Percentiles rank a stretch among this genome's conserved stretches.
These are phyloP conservation scores for Saturnispora sekii DNA, from an alignment of 805 yeast genomes.

Conservation along the genomic window DNA sequence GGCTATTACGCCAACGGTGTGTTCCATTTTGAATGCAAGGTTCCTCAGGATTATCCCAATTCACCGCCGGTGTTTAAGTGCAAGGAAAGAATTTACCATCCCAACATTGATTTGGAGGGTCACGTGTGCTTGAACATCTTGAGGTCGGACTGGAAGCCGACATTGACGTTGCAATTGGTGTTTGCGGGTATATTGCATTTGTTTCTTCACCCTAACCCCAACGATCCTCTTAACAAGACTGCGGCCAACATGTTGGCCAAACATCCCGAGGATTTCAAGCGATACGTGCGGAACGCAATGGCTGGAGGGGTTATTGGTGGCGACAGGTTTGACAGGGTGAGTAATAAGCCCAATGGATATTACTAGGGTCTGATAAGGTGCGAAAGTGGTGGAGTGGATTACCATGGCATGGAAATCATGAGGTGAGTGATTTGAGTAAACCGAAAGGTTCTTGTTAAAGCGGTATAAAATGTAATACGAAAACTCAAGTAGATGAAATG, in stretches of 20 bases:
- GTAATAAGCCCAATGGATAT: too few species aligned
- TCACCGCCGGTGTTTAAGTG: slow-evolving; percentile 85
- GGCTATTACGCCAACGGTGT: slow-evolving; percentile 64
- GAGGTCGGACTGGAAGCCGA: slow-evolving; percentile 96
- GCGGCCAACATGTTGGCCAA: slow-evolving; percentile 56
- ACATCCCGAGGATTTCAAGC: slow-evolving; percentile 40
- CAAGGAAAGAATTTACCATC: slow-evolving; percentile 71
- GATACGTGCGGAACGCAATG: slow-evolving; percentile 57
- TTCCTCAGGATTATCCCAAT: slow-evolving; percentile 75
- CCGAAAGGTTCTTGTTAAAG: too few species aligned
- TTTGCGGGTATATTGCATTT: slow-evolving; percentile 78
- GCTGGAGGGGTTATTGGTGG: slow-evolving; percentile 56
- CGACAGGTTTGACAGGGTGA: slow-evolving; percentile 54
- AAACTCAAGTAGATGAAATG: neutral
- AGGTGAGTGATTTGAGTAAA: neutral
- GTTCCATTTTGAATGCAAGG: slow-evolving; percentile 58
- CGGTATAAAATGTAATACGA: neutral
- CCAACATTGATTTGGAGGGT: slow-evolving; percentile 85
- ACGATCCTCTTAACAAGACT: slow-evolving; percentile 87
- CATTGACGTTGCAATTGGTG: slow-evolving; percentile 68
- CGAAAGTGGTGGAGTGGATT: neutral
- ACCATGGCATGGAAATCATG: neutral
- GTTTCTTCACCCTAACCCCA: slow-evolving; percentile 83
- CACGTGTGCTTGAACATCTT: slow-evolving; percentile 86
- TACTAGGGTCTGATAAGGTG: neutral